Percentiles rank a stretch among this genome's conserved stretches.
phyloP scores from a whole-genome alignment of 2,329 filamentous ascomycete genomes.

The Xylariales sp. region DNA sequence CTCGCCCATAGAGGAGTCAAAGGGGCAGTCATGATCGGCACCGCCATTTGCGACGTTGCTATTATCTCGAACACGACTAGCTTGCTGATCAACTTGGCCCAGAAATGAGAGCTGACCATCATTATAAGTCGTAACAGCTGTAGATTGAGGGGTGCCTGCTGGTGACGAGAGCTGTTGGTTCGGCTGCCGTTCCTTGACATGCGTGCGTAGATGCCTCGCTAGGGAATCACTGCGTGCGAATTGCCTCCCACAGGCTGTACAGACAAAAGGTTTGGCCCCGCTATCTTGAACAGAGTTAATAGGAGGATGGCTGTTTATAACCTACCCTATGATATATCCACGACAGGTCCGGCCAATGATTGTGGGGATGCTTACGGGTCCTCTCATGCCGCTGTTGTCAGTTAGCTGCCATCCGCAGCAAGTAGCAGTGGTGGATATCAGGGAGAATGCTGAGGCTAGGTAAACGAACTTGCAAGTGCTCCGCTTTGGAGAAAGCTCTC shows the following conservation, averaged over 20 bases:
- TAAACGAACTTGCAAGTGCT: constrained; percentile 5
- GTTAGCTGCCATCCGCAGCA: constrained; percentile 1
- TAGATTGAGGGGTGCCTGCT: neutral
- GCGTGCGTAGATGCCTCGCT: constrained; percentile 4
- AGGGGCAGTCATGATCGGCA: too few species aligned
- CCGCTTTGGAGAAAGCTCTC: constrained; percentile 3
- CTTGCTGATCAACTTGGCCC: too few species aligned
- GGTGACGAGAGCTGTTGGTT: neutral
- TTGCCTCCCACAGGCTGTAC: constrained; percentile 1
- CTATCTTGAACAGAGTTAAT: constrained; percentile 1
- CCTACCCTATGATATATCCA: too few species aligned
- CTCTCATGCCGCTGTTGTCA: constrained; percentile 2
- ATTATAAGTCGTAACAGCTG: too few species aligned
- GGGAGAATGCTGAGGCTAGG: too few species aligned
- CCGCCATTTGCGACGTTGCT: too few species aligned
- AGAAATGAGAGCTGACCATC: too few species aligned
- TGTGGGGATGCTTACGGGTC: neutral
- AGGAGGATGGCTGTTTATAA: too few species aligned
- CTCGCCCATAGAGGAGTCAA: neutral
- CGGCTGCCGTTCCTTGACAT: neutral
- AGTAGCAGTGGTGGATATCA: too few species aligned
- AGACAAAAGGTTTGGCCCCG: constrained; percentile 4
- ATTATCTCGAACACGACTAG: too few species aligned
- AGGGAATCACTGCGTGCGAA: constrained; percentile 3
- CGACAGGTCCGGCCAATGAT: neutral